Base-by-base conservation (phyloP, 805 yeast genomes). In the Wickerhamiella dianesei region DNA sequence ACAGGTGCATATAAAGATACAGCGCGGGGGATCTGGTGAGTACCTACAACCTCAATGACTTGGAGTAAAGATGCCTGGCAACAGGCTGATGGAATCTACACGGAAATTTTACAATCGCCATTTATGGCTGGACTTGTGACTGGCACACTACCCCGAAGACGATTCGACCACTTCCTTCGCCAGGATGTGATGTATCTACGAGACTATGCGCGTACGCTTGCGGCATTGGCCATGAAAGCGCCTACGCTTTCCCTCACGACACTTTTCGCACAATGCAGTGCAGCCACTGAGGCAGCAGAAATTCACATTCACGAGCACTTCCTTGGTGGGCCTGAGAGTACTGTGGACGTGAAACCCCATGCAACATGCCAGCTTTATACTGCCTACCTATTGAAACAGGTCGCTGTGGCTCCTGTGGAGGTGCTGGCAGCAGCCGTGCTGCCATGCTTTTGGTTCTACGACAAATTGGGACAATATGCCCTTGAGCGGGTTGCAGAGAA, bases 401-500 rank as follows among this genome's bases (percentile, higher is more conserved):
- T 53, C 6, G 50, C 51, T 14, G 29, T 37, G 13, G 51, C 51
- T 4, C 50, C 50, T 4, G 16, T 47, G 14, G 55, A 52, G 43
- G 51, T 52, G n/a, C 54, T 52, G 6, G 53, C 54, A 3, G 57
- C 57, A 1, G 53, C 57, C 12, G 54, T 52, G 17, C 50, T 53
- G 29, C 56, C 57, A 20, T 53, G 57, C 44, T 53, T 53, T 45
- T 53, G 57, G 57, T 47, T 53, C 36, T 53, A 53, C 41, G 54
- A 53, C 4, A 42, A 43, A 8, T 56, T 53, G 76, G 75, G 17
- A 59, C 59, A 79, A 14, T 81, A 79, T 57, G 88, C 87, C 25
- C 74, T 77, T 17, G 82, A 87, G 2, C 74, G 80, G 18, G 87
- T 81, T 1, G 39, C 18, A 8, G 36, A 42, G 14, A n/a, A 40